Base-by-base conservation (phyloP, 2,329 filamentous ascomycete species). In the Capronia americana region DNA sequence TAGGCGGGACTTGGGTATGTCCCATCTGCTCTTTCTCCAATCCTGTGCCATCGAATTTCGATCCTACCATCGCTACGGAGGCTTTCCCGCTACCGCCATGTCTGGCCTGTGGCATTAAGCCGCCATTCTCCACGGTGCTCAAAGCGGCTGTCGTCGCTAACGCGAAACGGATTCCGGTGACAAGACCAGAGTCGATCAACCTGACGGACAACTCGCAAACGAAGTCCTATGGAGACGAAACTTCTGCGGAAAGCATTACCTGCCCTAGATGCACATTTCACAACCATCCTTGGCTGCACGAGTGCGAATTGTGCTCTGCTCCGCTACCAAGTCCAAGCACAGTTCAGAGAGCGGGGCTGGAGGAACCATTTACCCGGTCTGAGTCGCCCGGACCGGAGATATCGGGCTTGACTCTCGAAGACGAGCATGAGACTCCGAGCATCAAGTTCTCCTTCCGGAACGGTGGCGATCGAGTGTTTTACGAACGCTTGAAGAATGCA, bases 11-110 rank as follows among this genome's bases (percentile, higher is more conserved):
- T 3, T 98, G 94, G 94, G 89, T 98, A 23, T 98, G 94, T 80
- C 90, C 92, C 1, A 98, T 98, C 74, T 98, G 94, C 83, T 94
- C 91, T 72, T 96, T 96, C 75, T 94, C 93, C 10, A 98, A 98
- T 74, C 90, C 92, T 0, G 88, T 97, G 1, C 93, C 95, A 0
- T 91, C 92, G 44, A 97, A 97, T 77, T 98, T 98, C 76, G 94
- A 98, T 74, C 91, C 93, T 0, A 85, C 89, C 0, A 89, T 90
- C 2, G 92, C 92, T 8, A 95, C 87, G 68, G 87, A 89, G 23
- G 88, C 92, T 69, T 96, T 91, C 4, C 90, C 89, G 8, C 80
- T 97, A 24, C 91, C 93, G 3, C 92, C 94, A 71, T 99, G 95
- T 76, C 82, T 97, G 61, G 91, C 93, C 4, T 99, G 95, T 76